Base-by-base conservation (phyloP, 331 rosid species). In the Saraca asoca region DNA sequence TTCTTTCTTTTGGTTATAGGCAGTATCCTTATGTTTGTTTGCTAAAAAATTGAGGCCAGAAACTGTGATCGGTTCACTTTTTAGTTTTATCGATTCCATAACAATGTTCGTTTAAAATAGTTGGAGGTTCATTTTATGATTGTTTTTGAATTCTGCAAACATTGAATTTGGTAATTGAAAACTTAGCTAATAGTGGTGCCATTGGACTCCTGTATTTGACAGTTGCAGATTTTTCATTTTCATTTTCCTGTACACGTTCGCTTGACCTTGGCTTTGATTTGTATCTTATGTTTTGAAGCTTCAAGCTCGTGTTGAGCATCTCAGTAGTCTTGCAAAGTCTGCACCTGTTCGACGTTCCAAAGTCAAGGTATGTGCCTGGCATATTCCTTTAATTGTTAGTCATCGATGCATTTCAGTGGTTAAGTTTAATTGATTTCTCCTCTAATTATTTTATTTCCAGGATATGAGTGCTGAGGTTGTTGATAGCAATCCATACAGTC, bases 401-500 rank as follows among this genome's bases (percentile, higher is more conserved):
- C 1, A 39, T 59, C 16, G 41, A 14, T 65, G 66, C 41, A 33
- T 77, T 59, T 76, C 19, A 12, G 3, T 20, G 42, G 62, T 13
- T 20, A 38, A 20, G 33, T 63, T 62, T 56, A 43, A 9, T 50
- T 71, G 58, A 66, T 62, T 56, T 39, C 38, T 70, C 38, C 12
- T 34, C 20, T 55, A 58, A 41, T 62, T 62, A 20, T 17, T 24
- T 6, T 75, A 74, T 67, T 82, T 83, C 66, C 81, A 93, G 98
- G 97, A 90, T 72, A 87, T 93, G 98, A 93, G 98, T 51, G 82
- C 97, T 5, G 97, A 90, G 81, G 98, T 90, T 75, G 89, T 90
- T 7, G 98, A 88, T 60, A 94, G 98, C 85, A 94, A 90, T 72
- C 98, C 98, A 2, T 88, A 94, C 76, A 90, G 98, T 81, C 75